phyloP scores from a whole-genome alignment of 108 stramenopile species.

The Thalassiosira profunda region DNA sequence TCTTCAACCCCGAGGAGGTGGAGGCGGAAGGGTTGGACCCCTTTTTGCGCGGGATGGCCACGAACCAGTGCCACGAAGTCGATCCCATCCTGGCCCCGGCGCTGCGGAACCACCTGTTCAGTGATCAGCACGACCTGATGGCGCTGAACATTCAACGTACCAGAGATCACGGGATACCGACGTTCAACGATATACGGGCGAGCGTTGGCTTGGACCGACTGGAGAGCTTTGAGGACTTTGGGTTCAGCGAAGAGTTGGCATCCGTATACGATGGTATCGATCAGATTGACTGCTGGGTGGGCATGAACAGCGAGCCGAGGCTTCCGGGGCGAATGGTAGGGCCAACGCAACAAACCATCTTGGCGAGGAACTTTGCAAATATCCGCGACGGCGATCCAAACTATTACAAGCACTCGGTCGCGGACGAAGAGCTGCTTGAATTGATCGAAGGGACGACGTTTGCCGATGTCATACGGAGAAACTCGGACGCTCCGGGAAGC shows the following conservation, averaged over 20 bases:
- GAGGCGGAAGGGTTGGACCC: slow-evolving; percentile 18
- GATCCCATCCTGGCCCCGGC: slow-evolving; percentile 30
- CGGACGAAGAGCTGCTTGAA: slow-evolving; percentile 4
- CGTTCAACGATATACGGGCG: slow-evolving; percentile 32
- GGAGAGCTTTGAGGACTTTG: slow-evolving; percentile 29
- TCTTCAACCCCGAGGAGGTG: slow-evolving; percentile 17
- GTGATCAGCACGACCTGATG: slow-evolving; percentile 27
- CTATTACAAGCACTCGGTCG: slow-evolving; percentile 24
- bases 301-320: slow-evolving; percentile 35
- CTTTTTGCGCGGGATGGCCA: slow-evolving; percentile 28
- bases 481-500: slow-evolving; percentile 27
- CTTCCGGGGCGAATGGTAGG: slow-evolving; percentile 33
- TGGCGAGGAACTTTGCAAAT: slow-evolving; percentile 40
- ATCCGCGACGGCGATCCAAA: slow-evolving; percentile 30
- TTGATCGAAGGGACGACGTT: slow-evolving; percentile 27
- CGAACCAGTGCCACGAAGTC: slow-evolving; percentile 22
- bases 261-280: slow-evolving; percentile 29
- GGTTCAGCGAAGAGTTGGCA: slow-evolving; percentile 20
- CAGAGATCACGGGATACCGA: slow-evolving; percentile 42
- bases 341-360: slow-evolving; percentile 16
- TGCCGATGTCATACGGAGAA: slow-evolving; percentile 31
- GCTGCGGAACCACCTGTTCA: slow-evolving; percentile 29
- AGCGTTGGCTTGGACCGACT: slow-evolving; percentile 26
- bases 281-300: slow-evolving; percentile 39
- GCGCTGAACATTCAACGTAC: slow-evolving; percentile 25